phyloP scores from a whole-genome alignment of 2,329 filamentous ascomycete genomes.

The Penicillium digitatum region DNA sequence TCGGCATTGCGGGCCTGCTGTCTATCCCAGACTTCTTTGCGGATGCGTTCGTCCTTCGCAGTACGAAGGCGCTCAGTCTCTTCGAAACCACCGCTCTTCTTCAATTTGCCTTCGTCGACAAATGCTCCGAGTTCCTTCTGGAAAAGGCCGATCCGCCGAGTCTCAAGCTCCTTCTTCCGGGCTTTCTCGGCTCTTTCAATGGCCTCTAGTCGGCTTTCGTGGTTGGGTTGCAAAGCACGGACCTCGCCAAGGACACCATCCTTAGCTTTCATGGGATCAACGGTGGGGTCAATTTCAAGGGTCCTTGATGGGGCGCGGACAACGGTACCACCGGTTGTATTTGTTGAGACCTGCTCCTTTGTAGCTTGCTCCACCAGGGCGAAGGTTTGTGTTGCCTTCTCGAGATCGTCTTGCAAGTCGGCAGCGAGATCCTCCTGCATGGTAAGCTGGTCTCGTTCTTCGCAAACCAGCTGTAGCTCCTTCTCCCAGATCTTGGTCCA shows the following conservation, averaged over 20 bases:
- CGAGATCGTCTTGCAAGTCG: conserved; percentile 88
- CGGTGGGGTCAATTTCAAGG: conserved; percentile 48
- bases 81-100: conserved; percentile 93
- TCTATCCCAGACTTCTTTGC: conserved; percentile 66
- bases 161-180: conserved; percentile 81
- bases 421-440: conserved; percentile 94
- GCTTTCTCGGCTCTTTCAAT: conserved; percentile 96
- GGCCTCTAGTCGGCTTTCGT: conserved; percentile 86
- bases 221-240: conserved; percentile 86
- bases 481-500: conserved; percentile 99
- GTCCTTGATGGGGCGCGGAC: conserved; percentile 51
- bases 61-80: conserved; percentile 83
- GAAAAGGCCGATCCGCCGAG: conserved; percentile 68
- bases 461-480: conserved; percentile 90
- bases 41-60: conserved; percentile 79
- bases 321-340: conserved; percentile 41
- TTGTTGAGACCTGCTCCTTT: conserved; percentile 86
- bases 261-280: conserved; percentile 77
- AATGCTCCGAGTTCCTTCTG: conserved; percentile 81
- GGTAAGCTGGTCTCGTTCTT: conserved; percentile 88
- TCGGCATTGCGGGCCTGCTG: conserved; percentile 51
- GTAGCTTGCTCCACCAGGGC: conserved; percentile 94
- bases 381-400: conserved; percentile 91
- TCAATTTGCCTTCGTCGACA: conserved; percentile 84
- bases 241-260: conserved; percentile 91